Evolutionary conservation across 495 filamentous ascomycete genomes (phyloP).

Genomic region (Xeromyces bisporus): DNA sequence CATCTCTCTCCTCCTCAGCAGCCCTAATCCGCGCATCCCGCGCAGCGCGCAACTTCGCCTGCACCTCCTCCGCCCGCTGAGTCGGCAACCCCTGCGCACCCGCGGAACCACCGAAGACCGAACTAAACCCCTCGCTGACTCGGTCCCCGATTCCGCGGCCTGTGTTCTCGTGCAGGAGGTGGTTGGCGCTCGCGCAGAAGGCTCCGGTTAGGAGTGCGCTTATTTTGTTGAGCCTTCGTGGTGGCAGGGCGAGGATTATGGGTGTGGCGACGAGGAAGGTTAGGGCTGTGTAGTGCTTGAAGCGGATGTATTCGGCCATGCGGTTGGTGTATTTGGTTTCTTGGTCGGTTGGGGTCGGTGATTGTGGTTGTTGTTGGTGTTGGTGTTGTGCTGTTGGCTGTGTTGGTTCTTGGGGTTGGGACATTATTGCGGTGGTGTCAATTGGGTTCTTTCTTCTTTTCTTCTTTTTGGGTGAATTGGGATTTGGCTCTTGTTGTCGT

Average conservation of each 20-base stretch:
- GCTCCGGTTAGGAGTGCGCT: slow-evolving; percentile 42
- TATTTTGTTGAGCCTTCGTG: slow-evolving; percentile 52
- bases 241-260: slow-evolving; percentile 54
- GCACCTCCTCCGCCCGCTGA: slow-evolving; percentile 36
- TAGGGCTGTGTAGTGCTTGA: slow-evolving; percentile 43
- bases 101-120: slow-evolving; percentile 15
- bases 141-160: slow-evolving; percentile 35
- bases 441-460: neutral
- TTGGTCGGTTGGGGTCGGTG: slow-evolving; percentile 3
- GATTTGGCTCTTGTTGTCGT: too few species aligned
- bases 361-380: slow-evolving; percentile 4
- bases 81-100: slow-evolving; percentile 32
- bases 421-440: neutral
- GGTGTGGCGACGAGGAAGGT: slow-evolving; percentile 52
- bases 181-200: slow-evolving; percentile 47
- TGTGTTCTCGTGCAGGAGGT: slow-evolving; percentile 37
- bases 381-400: neutral
- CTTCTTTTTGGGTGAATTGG: neutral
- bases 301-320: slow-evolving; percentile 30
- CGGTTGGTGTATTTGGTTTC: slow-evolving; percentile 5
- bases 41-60: slow-evolving; percentile 21
- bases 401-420: neutral
- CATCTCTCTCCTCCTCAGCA: slow-evolving; percentile 7
- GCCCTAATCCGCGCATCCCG: slow-evolving; percentile 18
- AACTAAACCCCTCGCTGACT: slow-evolving; percentile 12